Evolutionary conservation across 306 rosid species (phyloP), one percentile per base, ranked within the genome.

Genomic region (Prunus mongolica): DNA sequence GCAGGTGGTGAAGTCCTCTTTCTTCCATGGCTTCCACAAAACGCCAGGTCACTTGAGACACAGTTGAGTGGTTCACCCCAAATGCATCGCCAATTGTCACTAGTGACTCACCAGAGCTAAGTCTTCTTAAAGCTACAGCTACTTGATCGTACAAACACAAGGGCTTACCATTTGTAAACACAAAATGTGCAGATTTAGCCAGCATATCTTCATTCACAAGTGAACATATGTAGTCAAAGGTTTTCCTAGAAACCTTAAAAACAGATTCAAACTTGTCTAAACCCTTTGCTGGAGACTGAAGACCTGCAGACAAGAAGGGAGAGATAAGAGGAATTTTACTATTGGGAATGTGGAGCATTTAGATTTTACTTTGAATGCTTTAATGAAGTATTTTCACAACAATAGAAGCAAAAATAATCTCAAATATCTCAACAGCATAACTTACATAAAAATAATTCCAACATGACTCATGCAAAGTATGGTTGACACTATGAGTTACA

Each of bases 1-100:
- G 85, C 27, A 94, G 85, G 84, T 92, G 98, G 67, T 79, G 88
- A 41, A 90, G 93, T 6, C 82, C 98, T 73, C 87, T 83, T 77
- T 79, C 85, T 85, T 94, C 97, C 98, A 94, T 87, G 67, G 96
- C 88, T 73, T 91, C 97, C 64, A 91, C 97, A 54, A 89, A 91
- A 58, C 88, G 79, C 97, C 97, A 90, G 57, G 97, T 94, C 69
- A 90, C 84, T 86, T 91, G 96, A 19, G 96, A 86, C 75, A 94
- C 97, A 6, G 95, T 90, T 64, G 97, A 89, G 86, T 92, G 96
- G 89, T 82, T 91, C 81, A 92, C 63, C 52, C 96, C 93, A 71
- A 90, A 86, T 13, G 86, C 75, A 73, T 87, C 91, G 0, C 96
- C 97, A 20, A 91, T 80, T 19, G 86, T 77, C 80, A 86, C 97